Percentiles rank a stretch among this genome's conserved stretches.
Evolutionary conservation across 2,329 filamentous ascomycete species (phyloP).

Genomic region (Pestalotiopsis sp.): DNA sequence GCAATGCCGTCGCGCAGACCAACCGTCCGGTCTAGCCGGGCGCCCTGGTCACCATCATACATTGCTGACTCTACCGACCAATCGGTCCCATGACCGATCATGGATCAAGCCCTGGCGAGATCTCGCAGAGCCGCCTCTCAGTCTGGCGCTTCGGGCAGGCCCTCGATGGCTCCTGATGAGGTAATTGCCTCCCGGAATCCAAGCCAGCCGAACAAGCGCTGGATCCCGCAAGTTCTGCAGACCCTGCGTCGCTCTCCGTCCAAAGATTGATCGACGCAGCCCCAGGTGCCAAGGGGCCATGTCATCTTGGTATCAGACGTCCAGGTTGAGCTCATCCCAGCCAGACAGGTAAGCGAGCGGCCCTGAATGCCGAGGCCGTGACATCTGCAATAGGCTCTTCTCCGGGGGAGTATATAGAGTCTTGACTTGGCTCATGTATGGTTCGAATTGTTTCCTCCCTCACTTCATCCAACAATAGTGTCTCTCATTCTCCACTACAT

Average conservation of each 20-base stretch:
- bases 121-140: slow-evolving; percentile 3
- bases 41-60: neutral
- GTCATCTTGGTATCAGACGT: slow-evolving; percentile 23
- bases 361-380: neutral
- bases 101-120: slow-evolving; percentile 2
- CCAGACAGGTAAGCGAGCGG: slow-evolving; percentile 1
- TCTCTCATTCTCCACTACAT: slow-evolving; percentile 27
- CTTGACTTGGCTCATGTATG: neutral
- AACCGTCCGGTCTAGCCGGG: neutral
- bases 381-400: neutral
- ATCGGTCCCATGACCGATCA: slow-evolving; percentile 7
- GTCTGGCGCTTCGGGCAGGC: neutral
- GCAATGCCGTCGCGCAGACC: neutral
- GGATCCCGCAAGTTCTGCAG: neutral
- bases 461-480: slow-evolving; percentile 28
- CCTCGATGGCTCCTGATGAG: neutral
- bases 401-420: slow-evolving; percentile 9
- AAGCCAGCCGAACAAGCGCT: slow-evolving; percentile 2
- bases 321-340: slow-evolving; percentile 22
- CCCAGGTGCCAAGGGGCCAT: slow-evolving; percentile 19
- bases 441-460: slow-evolving; percentile 11
- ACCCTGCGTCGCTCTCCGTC: slow-evolving; percentile 6
- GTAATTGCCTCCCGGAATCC: slow-evolving; percentile 4
- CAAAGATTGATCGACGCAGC: slow-evolving; percentile 24
- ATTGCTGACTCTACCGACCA: neutral